Evolutionary conservation across 1,139 yeast genomes (phyloP).

Genomic region (Meyerozyma athensensis): DNA sequence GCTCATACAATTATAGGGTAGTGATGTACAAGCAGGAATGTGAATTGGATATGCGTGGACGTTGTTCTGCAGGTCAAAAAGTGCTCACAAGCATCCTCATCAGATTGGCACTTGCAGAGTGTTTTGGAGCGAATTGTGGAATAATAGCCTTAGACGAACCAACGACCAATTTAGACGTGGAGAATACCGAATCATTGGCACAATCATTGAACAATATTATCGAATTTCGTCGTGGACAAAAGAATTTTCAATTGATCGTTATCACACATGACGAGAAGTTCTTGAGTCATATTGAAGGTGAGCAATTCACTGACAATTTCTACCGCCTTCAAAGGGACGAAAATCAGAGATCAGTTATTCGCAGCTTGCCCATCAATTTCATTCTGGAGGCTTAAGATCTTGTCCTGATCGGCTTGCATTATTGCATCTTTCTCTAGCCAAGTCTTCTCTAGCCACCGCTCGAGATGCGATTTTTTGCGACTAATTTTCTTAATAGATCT

Average conservation of each 20-base stretch:
- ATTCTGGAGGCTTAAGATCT: conserved; percentile 26
- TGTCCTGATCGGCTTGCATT: not conserved
- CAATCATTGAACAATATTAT: conserved; percentile 73
- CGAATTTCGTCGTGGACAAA: conserved; percentile 67
- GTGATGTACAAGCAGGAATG: conserved; percentile 92
- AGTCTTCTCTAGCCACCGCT: conserved; percentile 64
- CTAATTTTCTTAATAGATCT: conserved; percentile 46
- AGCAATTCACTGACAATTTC: conserved; percentile 83
- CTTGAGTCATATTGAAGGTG: conserved; percentile 78
- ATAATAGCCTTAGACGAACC: conserved; percentile 97
- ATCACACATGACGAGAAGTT: conserved; percentile 96
- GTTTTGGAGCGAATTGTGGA: conserved; percentile 94
- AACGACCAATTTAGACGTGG: conserved; percentile 89
- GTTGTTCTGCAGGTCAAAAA: conserved; percentile 98
- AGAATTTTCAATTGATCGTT: conserved; percentile 88
- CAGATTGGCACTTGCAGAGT: conserved; percentile 88
- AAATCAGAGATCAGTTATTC: conserved; percentile 71
- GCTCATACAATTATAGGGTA: conserved; percentile 87
- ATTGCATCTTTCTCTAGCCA: conserved; percentile 67
- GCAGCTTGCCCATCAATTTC: conserved; percentile 38
- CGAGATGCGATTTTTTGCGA: conserved; percentile 46
- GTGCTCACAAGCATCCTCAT: conserved; percentile 91
- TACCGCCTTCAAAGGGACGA: conserved; percentile 79
- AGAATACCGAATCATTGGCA: conserved; percentile 85
- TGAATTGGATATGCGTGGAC: conserved; percentile 95